These are phyloP conservation scores for Penicillium sp. DNA, from an alignment of 2,329 filamentous ascomycete species.

Conservation along the genomic window DNA sequence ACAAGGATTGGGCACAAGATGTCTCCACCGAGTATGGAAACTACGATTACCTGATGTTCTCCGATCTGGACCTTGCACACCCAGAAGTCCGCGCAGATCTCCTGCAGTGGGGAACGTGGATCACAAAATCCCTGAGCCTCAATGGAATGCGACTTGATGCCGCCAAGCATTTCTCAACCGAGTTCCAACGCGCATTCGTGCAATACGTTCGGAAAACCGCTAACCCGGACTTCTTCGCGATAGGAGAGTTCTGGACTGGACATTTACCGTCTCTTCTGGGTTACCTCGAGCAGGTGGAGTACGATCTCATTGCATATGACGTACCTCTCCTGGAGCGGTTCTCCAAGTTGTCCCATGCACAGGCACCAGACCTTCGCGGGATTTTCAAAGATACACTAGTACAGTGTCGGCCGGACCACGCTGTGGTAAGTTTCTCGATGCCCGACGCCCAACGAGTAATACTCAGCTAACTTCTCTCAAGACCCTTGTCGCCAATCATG, in stretches of 20 bases:
- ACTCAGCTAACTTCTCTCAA: slow-evolving; percentile 12
- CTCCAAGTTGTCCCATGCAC: slow-evolving; percentile 57
- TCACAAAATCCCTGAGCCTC: slow-evolving; percentile 60
- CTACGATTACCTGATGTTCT: slow-evolving; percentile 69
- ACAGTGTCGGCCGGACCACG: slow-evolving; percentile 52
- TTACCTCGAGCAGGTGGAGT: slow-evolving; percentile 60
- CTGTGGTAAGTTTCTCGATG: slow-evolving; percentile 31
- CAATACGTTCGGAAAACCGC: slow-evolving; percentile 53
- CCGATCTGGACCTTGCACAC: slow-evolving; percentile 66
- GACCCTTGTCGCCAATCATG: slow-evolving; percentile 26
- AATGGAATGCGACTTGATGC: slow-evolving; percentile 70
- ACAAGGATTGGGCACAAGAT: slow-evolving; percentile 63
- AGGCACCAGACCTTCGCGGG: slow-evolving; percentile 60
- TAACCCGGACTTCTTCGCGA: slow-evolving; percentile 60
- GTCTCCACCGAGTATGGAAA: slow-evolving; percentile 68
- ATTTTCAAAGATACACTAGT: slow-evolving; percentile 65
- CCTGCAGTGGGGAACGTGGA: slow-evolving; percentile 67
- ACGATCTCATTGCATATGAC: slow-evolving; percentile 65
- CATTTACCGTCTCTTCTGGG: slow-evolving; percentile 56
- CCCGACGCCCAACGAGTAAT: not conserved
- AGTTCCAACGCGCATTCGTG: slow-evolving; percentile 68
- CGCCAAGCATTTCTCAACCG: slow-evolving; percentile 68
- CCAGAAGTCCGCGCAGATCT: slow-evolving; percentile 65
- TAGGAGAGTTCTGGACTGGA: slow-evolving; percentile 69
- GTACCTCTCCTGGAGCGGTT: slow-evolving; percentile 69